Evolutionary conservation across 306 rosid genomes (phyloP), one percentile per base, ranked within the genome.

Genomic region (Vigna nakashimae): DNA sequence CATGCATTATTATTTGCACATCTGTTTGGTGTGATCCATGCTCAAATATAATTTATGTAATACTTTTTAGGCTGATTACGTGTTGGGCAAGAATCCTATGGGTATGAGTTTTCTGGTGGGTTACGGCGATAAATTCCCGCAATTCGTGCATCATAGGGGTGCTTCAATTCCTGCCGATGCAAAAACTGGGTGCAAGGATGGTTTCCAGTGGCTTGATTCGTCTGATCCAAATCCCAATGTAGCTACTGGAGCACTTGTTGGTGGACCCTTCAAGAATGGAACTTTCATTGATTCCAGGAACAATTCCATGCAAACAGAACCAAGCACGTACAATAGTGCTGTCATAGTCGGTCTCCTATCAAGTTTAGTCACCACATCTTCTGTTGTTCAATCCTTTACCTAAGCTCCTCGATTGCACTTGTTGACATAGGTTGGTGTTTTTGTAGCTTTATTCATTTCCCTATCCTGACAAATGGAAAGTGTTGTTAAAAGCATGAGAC

Each of bases 121-220:
- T 24, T 96, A 92, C 71, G 99, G 99, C 36, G 83, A 89, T 53
- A 85, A 87, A 24, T 96, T 45, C 85, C 99, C 99, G 12, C 48
- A 91, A 77, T 91, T 69, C 17, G 99, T 96, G 73, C 99, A 96
- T 89, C 99, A 96, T 50, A 92, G 99, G 79, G 99, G 99, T 34
- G 98, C 99, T 64, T 96, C 99, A 16, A 96, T 91, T 76, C 99
- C 99, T 5, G 77, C 9, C 53, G 68, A 85, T 83, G 85, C 84
- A 49, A 85, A 80, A 64, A 64, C 94, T 58, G 59, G 76, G 32
- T 96, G 99, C 89, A 83, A 48, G 52, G 97, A 90, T n/a, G 99
- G 98, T 36, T 96, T 90, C 79, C 0, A 71, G 84, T 96, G 86
- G 87, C 91, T 96, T 16, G 65, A 85, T 0, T 92, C 98, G 14